Percentiles rank a stretch among this genome's conserved stretches.
These are phyloP conservation scores for Vitis riparia DNA, from an alignment of 164 flowering plant species.

Conservation along the genomic window DNA sequence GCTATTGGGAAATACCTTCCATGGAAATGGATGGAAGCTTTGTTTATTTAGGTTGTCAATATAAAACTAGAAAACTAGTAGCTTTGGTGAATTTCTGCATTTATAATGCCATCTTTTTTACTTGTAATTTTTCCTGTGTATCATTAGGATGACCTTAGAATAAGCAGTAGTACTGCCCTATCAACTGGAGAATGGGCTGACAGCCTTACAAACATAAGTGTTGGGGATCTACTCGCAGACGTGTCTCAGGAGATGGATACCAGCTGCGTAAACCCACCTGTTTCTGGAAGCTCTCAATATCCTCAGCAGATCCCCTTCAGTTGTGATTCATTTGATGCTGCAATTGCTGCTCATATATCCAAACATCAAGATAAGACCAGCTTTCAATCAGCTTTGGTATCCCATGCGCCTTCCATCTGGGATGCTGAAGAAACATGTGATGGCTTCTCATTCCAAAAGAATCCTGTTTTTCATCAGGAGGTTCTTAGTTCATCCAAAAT, in stretches of 20 bases:
- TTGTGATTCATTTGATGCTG: conserved; percentile 96
- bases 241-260: conserved; percentile 38
- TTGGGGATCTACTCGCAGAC: conserved; percentile 79
- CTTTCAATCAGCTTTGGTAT: conserved; percentile 27
- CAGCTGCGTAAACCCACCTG: conserved; percentile 33
- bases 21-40: neutral
- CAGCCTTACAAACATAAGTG: conserved; percentile 81
- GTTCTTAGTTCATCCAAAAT: conserved; percentile 15
- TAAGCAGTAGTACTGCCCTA: conserved; percentile 32
- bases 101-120: neutral
- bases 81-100: neutral
- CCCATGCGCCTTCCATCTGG: conserved; percentile 73
- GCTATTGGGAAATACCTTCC: neutral
- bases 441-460: conserved; percentile 78
- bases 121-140: neutral
- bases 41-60: too few relatives aligned
- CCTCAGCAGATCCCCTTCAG: conserved; percentile 64
- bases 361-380: conserved; percentile 40
- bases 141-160: conserved; percentile 42
- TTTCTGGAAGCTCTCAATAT: conserved; percentile 34
- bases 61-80: neutral
- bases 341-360: conserved; percentile 86
- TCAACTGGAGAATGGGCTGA: conserved; percentile 95
- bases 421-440: conserved; percentile 98
- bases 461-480: conserved; percentile 17